These are phyloP conservation scores for Lasiodiplodia hormozganensis DNA, from an alignment of 2,329 filamentous ascomycete species.

Conservation along the genomic window DNA sequence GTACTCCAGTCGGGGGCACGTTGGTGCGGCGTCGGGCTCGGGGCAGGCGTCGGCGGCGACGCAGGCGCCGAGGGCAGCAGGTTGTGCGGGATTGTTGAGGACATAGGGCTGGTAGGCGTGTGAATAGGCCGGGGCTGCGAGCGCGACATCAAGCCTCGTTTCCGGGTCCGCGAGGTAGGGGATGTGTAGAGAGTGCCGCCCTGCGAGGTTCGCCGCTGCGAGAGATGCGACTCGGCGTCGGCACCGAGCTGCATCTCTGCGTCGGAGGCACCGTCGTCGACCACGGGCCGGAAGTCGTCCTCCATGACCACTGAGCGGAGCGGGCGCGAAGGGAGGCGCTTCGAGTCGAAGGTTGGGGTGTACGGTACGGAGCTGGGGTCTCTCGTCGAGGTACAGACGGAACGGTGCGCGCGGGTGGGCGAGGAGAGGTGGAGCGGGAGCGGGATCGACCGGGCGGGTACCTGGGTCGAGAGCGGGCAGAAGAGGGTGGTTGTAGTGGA, in stretches of 20 bases:
- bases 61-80: conserved; percentile 70
- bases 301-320: conserved; percentile 24
- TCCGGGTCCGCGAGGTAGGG: conserved; percentile 42
- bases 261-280: conserved; percentile 27
- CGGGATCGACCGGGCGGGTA: conserved; percentile 22
- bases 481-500: conserved; percentile 20
- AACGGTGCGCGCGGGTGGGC: not conserved
- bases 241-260: conserved; percentile 27
- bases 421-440: conserved; percentile 22
- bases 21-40: conserved; percentile 69
- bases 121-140: conserved; percentile 55
- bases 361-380: not conserved
- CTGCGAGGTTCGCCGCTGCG: conserved; percentile 15
- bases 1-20: conserved; percentile 76
- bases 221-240: conserved; percentile 14
- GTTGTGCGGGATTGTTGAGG: conserved; percentile 62
- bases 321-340: conserved; percentile 7
- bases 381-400: not conserved
- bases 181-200: conserved; percentile 40
- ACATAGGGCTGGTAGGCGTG: conserved; percentile 58
- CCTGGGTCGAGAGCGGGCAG: conserved; percentile 6
- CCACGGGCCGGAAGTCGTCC: conserved; percentile 19
- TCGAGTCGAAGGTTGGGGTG: not conserved
- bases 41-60: conserved; percentile 71
- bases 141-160: conserved; percentile 49